phyloP scores from a whole-genome alignment of 306 rosid species.

The Castanospermum australe region DNA sequence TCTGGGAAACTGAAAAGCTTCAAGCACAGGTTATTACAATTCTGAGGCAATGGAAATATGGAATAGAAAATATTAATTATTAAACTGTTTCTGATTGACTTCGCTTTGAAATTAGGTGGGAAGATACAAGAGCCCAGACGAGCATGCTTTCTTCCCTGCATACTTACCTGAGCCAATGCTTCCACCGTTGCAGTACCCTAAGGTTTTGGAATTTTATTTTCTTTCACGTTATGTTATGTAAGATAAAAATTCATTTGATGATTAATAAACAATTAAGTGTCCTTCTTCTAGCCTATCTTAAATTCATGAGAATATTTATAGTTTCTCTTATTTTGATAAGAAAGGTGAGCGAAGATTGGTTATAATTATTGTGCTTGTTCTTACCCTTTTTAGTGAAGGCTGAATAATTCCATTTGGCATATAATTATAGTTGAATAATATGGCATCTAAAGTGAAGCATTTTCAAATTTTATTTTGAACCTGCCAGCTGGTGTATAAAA shows the following conservation, averaged over 20 bases:
- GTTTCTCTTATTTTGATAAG: neutral
- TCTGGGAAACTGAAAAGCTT: conserved; percentile 64
- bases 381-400: neutral
- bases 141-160: conserved; percentile 60
- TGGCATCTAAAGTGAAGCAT: neutral
- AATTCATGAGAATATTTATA: neutral
- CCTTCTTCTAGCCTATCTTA: neutral
- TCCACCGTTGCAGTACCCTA: conserved; percentile 68
- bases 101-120: conserved; percentile 55
- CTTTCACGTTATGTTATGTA: conserved; percentile 1
- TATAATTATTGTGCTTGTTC: neutral
- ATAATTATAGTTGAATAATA: neutral
- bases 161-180: conserved; percentile 48
- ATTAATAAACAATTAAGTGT: neutral
- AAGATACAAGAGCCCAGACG: conserved; percentile 68
- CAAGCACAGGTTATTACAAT: conserved; percentile 58
- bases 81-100: conserved; percentile 9
- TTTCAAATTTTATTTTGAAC: neutral
- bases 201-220: conserved; percentile 38
- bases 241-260: conserved; percentile 1
- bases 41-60: conserved; percentile 3
- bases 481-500: neutral
- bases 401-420: neutral
- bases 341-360: neutral
- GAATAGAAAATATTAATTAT: neutral